Base-by-base conservation (phyloP, 768 basidiomycete species). In the Kockovaella imperatae region DNA sequence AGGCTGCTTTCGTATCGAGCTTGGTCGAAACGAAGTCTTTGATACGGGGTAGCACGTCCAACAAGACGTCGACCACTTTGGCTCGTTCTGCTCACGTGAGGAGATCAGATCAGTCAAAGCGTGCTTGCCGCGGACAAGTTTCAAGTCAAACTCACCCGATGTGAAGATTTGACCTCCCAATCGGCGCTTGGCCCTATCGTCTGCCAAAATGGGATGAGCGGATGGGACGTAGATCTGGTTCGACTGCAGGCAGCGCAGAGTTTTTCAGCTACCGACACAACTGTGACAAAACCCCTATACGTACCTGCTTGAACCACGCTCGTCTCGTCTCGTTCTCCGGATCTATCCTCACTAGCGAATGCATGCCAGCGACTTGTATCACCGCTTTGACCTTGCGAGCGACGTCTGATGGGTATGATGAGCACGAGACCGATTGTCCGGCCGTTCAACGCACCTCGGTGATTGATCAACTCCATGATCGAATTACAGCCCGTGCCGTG, bases 401-500 rank as follows among this genome's bases (percentile, higher is more conserved):
- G 46, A 84, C 77, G 43, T 76, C 78, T 34, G 43, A 21, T 42
- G 17, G 1, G 5, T n/a, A n/a, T n/a, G n/a, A n/a, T n/a, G n/a
- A n/a, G n/a, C n/a, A n/a, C 23, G 30, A 54, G 45, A 54, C 38
- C 3, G 70, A 77, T 40, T 67, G 18, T 21, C 40, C 28, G 10
- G n/a, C n/a, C n/a, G n/a, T n/a, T n/a, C 20, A 14, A 47, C 67
- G 35, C 8, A 90, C 90, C 74, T 69, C 91, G 77, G 20, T 76
- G 62, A 35, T 80, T 78, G 15, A 95, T 74, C 39, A 96, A 75
- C 26, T 84, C 78, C 70, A 87, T 80, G 47, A 95, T 61, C 6
- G 82, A 77, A 45, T 79, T 76, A 59, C 86, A 87, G 0, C 87
- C 90, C 1, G 82, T 80, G 10, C 90, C 90, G 62, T 91, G 87